Evolutionary conservation across 495 filamentous ascomycete genomes (phyloP), one percentile per base, ranked within the genome.

Genomic region (Sabuloglossum arenarium): DNA sequence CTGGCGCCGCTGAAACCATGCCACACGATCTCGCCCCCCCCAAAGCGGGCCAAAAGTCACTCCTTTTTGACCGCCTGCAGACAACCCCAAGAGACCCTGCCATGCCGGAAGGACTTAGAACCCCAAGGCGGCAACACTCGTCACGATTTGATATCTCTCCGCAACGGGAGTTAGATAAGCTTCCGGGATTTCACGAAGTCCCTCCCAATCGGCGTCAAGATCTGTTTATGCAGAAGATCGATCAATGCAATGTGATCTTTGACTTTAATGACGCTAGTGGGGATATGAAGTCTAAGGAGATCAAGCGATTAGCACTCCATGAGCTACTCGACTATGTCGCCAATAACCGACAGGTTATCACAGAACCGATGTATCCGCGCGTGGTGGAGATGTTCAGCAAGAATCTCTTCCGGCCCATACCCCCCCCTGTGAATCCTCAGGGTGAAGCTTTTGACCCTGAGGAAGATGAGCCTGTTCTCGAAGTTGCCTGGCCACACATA

Each of bases 281-380:
- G 54, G 91, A 99, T 63, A 97, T 97, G 90, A 97, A 97, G 67
- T 94, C 90, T n/a, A 99, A 99, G 68, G 91, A 99, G 70, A 96
- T 99, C 75, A 99, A 99, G 75, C 79, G 91, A 61, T 70, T 99
- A 64, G 93, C 91, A 49, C 78, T 99, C 43, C 91, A 99, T 64
- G 91, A 99, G 65, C 76, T 99, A 29, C 75, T 99, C 52, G 91
- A 99, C 66, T 99, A 99, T 64, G 90, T 99, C 53, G 90, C 91
- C 61, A 96, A 96, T 67, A 99, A 99, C 64, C 80, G 91, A 39
- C 88, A 93, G 60, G 91, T 99, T 61, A 97, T 99, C 65, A 96
- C 90, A 1, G 91, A 99, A 66, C 84, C 90, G 42, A 99, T 99
- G 91, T 99, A 99, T 60, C 91, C 93, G 16, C 84, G 86, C 43